phyloP scores from a whole-genome alignment of 768 basidiomycete genomes.

The Tremella yokohamensis region DNA sequence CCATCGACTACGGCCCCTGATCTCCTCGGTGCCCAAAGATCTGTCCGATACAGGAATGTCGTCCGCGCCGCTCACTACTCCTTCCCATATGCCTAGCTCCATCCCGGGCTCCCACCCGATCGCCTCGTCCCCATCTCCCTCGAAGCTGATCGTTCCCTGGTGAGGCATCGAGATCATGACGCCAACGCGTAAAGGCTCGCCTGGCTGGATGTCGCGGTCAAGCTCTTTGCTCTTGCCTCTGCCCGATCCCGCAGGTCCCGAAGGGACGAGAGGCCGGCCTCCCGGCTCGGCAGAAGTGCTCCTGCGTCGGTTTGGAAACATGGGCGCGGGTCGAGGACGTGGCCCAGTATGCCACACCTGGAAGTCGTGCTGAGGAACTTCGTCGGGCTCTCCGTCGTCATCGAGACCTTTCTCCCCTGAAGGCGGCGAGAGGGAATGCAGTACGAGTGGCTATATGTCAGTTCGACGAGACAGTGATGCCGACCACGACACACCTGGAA shows the following conservation, averaged over 20 bases:
- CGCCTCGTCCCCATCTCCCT: slow-evolving; percentile 19
- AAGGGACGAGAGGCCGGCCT: background rate
- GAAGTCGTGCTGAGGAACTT: background rate
- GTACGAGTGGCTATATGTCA: slow-evolving; percentile 17
- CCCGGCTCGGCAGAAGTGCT: slow-evolving; percentile 6
- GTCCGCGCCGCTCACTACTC: slow-evolving; percentile 4
- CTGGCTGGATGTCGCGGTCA: slow-evolving; percentile 13
- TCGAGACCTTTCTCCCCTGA: too few relatives aligned
- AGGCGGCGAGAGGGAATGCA: slow-evolving; percentile 18
- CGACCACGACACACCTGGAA: background rate
- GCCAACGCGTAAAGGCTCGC: slow-evolving; percentile 27
- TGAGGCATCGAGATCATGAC: slow-evolving; percentile 38
- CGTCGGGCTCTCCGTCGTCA: background rate
- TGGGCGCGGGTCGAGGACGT: background rate
- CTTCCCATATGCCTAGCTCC: slow-evolving; percentile 44
- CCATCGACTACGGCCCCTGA: too few relatives aligned
- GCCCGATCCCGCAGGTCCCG: too few relatives aligned
- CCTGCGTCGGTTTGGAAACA: too few relatives aligned
- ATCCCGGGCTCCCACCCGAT: slow-evolving; percentile 40
- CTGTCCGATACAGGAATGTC: too few relatives aligned
- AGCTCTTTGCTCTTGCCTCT: slow-evolving; percentile 10
- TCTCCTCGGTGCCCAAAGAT: too few relatives aligned
- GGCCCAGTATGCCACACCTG: background rate
- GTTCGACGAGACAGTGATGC: too few relatives aligned
- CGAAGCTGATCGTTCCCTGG: background rate